Evolutionary conservation across 208 protist species (phyloP), one percentile per base, ranked within the genome.

Genomic region (Leishmania major): DNA sequence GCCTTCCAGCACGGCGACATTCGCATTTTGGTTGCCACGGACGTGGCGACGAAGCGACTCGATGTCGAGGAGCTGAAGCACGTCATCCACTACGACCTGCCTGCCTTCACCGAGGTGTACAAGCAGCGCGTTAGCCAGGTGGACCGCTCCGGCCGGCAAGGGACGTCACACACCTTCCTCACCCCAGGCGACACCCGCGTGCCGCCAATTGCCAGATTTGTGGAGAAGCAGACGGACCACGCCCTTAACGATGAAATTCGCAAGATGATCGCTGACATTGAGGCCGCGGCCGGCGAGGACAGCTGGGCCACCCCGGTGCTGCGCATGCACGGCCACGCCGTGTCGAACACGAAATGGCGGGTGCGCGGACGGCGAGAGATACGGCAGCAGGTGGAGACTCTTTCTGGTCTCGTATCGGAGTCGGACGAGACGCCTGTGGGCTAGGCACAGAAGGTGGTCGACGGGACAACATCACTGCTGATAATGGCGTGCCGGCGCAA

Each of bases 111-210:
- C 53, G 98, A 99, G 47, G 94, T 98, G 57, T 99, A 99, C 88
- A 94, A 99, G 49, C 99, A 99, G 80, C 93, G 99, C 70, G 99
- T 99, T 84, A 98, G 99, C 82, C 92, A 99, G 78, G 99, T 99
- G 10, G 99, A 99, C 37, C 91, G 98, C 55, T 98, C 96, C 22
- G 99, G 99, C 47, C 98, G 98, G 28, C 78, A 73, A 6, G 98
- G 99, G 35, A 84, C 94, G 25, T 96, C 98, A 8, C 99, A 98
- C 66, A 93, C 98, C 28, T 98, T 99, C 80, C 94, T 99, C 79
- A 78, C 84, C 49, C 85, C 87, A 7, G 87, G 90, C n/a, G 95
- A 98, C 78, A 57, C 81, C 2, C 81, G 79, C n/a, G 86, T 90
- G 67, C 90, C 91, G 25, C 76, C 75, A 1, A 93, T 95, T 71